Conservation (phyloP, 306 rosid genomes). For the Ormosia emarginata region DNA sequence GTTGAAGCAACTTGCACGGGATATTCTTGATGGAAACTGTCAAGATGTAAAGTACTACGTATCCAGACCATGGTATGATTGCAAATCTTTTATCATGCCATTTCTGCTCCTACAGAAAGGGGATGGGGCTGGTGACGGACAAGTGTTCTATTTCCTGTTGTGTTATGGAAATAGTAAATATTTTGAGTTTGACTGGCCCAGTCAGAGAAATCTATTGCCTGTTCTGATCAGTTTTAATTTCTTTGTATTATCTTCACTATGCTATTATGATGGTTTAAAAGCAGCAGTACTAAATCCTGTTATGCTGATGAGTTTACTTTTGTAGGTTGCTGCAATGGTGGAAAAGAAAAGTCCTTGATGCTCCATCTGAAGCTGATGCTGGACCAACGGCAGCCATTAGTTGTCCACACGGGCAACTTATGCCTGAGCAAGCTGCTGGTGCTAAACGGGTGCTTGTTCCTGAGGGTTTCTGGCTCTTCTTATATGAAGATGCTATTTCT, state of each 20-base stretch:
- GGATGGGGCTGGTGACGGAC: neutral
- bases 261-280: neutral
- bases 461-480: conserved; percentile 58
- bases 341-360: conserved; percentile 71
- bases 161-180: neutral
- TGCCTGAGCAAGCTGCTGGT: conserved; percentile 71
- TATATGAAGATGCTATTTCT: conserved; percentile 56
- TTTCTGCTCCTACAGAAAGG: neutral
- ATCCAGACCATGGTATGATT: conserved; percentile 75
- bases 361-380: conserved; percentile 74
- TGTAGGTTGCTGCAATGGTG: conserved; percentile 79
- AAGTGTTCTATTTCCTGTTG: neutral
- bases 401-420: conserved; percentile 72
- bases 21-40: conserved; percentile 64
- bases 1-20: conserved; percentile 72
- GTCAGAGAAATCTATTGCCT: neutral
- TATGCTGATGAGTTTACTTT: conserved; percentile 11
- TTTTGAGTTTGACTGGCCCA: neutral
- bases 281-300: neutral
- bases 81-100: conserved; percentile 16
- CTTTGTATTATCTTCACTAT: neutral
- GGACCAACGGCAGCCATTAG: conserved; percentile 62
- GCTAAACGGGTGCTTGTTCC: conserved; percentile 76
- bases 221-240: neutral
- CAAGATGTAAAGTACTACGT: conserved; percentile 56